These are phyloP conservation scores for Hyphopichia khmerensis DNA, from an alignment of 1,139 yeast species.

Conservation along the genomic window DNA sequence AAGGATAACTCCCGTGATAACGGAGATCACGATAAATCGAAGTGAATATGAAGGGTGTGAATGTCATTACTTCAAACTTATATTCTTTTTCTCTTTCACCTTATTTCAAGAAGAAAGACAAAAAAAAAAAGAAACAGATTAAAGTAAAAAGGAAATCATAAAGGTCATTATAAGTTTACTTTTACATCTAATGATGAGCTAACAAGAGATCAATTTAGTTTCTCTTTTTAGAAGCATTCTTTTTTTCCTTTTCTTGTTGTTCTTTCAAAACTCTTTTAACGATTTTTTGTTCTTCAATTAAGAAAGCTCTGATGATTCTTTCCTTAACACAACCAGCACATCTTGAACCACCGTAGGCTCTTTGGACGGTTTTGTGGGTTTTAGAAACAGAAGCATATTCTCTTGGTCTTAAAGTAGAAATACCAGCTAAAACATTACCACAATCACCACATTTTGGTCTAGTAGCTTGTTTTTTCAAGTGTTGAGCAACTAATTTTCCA, in stretches of 20 bases:
- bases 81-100: too few species aligned
- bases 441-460: constrained; percentile 99
- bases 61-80: neutral
- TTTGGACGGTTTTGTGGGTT: constrained; percentile 96
- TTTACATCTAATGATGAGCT: too few species aligned
- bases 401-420: constrained; percentile 96
- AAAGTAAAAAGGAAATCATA: neutral
- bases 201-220: neutral
- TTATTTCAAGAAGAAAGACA: too few species aligned
- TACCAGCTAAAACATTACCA: constrained; percentile 88
- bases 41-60: neutral
- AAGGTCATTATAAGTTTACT: neutral
- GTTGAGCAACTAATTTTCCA: constrained; percentile 97
- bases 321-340: constrained; percentile 98
- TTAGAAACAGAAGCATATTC: constrained; percentile 91
- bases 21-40: neutral
- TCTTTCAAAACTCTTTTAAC: constrained; percentile 98
- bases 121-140: too few species aligned
- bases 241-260: constrained; percentile 82
- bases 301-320: constrained; percentile 98
- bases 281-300: constrained; percentile 98
- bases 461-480: constrained; percentile 91
- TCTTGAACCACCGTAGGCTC: constrained; percentile 99
- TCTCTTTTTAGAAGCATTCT: constrained; percentile 38
- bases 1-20: too few species aligned